Base-by-base conservation (phyloP, 495 filamentous ascomycete genomes). In the Clohesyomyces aquaticus region DNA sequence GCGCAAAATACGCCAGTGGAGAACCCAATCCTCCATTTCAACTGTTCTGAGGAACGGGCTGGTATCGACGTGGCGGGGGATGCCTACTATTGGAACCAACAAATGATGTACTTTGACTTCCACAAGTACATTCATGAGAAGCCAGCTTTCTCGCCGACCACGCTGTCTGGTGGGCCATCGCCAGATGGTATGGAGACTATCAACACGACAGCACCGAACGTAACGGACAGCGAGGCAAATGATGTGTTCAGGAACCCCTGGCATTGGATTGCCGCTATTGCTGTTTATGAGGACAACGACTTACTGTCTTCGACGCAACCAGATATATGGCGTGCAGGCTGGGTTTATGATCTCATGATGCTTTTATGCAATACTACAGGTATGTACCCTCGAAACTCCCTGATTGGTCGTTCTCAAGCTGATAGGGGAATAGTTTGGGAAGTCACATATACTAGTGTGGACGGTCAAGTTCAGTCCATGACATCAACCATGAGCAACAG, bases 211-310 rank as follows among this genome's bases (percentile, higher is more conserved):
- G 41, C 18, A 32, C 21, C 25, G 2, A 26, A 27, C 1, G 19
- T 32, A 26, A 57, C 27, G 3, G 49, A 51, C 32, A 43, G 50
- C 6, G 61, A 65, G 12, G 45, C 53, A 9, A 52, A 45, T 23
- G 29, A 35, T 6, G 25, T 66, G 1, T 66, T 66, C 38, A 52
- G 23, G 8, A 66, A 66, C 25, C 63, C 63, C 12, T 66, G 55
- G 55, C 25, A 35, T 14, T 25, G 12, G 46, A 6, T 16, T 3
- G 53, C 26, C 23, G 22, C 50, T 9, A 8, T 51, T 19, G 25
- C 47, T 4, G 23, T 48, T 8, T 18, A 19, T 16, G 60, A 25
- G 10, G 55, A 47, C 18, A 12, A 38, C n/a, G n/a, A 21, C 12
- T 4, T 2, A 2, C 18, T 60, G 8, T 45, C 46, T 16, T n/a